Base-by-base conservation (phyloP, 2,329 filamentous ascomycete species). In the Ophiostoma piceae region DNA sequence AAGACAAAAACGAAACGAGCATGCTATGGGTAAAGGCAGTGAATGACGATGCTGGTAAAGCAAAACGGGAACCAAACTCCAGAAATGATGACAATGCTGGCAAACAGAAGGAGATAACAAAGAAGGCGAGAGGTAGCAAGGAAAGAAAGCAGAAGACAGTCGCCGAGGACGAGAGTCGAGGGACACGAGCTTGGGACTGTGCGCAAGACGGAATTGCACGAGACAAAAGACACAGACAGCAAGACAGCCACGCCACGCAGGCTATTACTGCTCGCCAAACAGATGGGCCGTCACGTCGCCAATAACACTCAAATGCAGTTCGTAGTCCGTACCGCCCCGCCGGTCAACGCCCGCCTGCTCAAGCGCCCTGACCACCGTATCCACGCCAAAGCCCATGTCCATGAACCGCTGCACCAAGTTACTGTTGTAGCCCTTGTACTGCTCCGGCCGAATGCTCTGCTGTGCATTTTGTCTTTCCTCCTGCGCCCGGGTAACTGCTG, bases 381-480 rank as follows among this genome's bases (percentile, higher is more conserved):
- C 91, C 1, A 96, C 85, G 70, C 92, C 89, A 75, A 98, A 98
- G 12, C 94, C 94, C 94, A 98, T 98, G 75, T 83, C 86, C 19
- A 91, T 88, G 75, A 98, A 98, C 4, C 90, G 86, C 76, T 95
- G 88, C 73, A 98, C 87, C 57, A 97, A 84, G 41, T 90, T 85
- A 76, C 89, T 90, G 80, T 93, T 94, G 79, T 96, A 98, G 2
- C 95, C 94, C 73, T 90, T 86, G 77, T 96, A 97, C 72, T 91
- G 32, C 22, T 12, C 26, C 29, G 84, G 70, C 85, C 72, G 68
- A 2, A 60, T 62, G n/a, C 47, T 26, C 65, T 47, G 22, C 32
- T 39, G 22, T 35, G 35, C 35, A 5, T 1, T 5, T 5, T 29
- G 39, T 29, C 51, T 22, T 37, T 3, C 1, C 76, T 80, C 66